phyloP scores from a whole-genome alignment of 2,329 filamentous ascomycete genomes.

The Colletotrichum sojae region DNA sequence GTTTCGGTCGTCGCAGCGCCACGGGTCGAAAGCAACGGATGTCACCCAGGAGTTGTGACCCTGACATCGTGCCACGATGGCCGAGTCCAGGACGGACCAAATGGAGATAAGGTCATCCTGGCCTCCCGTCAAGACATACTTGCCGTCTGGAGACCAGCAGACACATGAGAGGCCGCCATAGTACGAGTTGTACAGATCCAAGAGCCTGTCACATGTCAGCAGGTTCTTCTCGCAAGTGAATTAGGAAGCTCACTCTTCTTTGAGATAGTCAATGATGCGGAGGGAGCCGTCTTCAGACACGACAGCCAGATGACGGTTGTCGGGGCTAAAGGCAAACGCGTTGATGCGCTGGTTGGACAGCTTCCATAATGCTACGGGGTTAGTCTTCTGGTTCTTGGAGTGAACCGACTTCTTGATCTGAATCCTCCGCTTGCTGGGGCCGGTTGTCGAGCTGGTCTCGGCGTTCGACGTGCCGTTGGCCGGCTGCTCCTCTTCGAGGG shows the following conservation, averaged over 20 bases:
- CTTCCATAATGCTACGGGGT: slow-evolving; percentile 94
- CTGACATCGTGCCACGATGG: slow-evolving; percentile 91
- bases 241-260: slow-evolving; percentile 78
- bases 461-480: slow-evolving; percentile 53
- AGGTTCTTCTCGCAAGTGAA: background rate
- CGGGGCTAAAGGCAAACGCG: slow-evolving; percentile 91
- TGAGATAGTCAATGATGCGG: slow-evolving; percentile 90
- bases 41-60: slow-evolving; percentile 98
- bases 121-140: slow-evolving; percentile 94
- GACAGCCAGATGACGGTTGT: slow-evolving; percentile 87
- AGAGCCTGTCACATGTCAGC: slow-evolving; percentile 68
- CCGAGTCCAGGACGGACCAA: slow-evolving; percentile 88
- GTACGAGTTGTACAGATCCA: slow-evolving; percentile 90
- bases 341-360: slow-evolving; percentile 92
- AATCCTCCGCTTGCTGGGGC: slow-evolving; percentile 64
- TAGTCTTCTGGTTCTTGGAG: slow-evolving; percentile 92
- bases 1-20: slow-evolving; percentile 95
- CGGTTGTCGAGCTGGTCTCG: slow-evolving; percentile 49
- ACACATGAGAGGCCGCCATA: slow-evolving; percentile 95
- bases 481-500: slow-evolving; percentile 73
- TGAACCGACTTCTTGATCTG: slow-evolving; percentile 91
- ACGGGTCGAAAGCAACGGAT: slow-evolving; percentile 93
- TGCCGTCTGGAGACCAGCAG: slow-evolving; percentile 97
- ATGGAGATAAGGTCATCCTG: slow-evolving; percentile 97
- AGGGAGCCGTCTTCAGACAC: slow-evolving; percentile 93